These are phyloP conservation scores for Auriscalpium microsporum DNA, from an alignment of 768 basidiomycete genomes.

Conservation along the genomic window DNA sequence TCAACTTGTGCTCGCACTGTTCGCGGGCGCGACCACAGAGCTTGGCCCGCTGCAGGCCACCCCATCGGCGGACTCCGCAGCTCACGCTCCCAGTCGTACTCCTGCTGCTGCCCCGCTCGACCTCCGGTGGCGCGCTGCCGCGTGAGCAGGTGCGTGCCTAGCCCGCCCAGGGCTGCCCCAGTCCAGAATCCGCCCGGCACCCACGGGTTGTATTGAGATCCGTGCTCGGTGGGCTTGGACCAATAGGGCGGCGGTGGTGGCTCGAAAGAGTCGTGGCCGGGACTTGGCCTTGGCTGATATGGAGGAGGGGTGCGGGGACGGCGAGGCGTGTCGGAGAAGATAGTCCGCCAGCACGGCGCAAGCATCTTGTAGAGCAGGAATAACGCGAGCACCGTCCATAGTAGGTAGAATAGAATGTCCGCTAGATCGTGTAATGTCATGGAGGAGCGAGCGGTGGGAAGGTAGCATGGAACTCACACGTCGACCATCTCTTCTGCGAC, in stretches of 20 bases:
- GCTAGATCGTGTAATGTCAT: background rate
- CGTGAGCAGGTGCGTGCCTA: conserved; percentile 51
- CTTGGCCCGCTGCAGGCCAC: conserved; percentile 3
- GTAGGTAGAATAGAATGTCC: conserved; percentile 31
- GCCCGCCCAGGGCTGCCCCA: conserved; percentile 65
- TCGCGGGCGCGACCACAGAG: conserved; percentile 13
- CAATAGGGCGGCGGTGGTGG: conserved; percentile 51
- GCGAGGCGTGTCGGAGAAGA: conserved; percentile 19
- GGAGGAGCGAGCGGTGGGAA: background rate
- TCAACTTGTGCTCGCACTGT: conserved; percentile 31
- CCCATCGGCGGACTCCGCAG: background rate
- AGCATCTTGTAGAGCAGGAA: conserved; percentile 53
- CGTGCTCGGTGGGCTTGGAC: conserved; percentile 15
- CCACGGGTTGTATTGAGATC: conserved; percentile 9
- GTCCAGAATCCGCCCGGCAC: conserved; percentile 53
- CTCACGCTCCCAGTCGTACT: conserved; percentile 56
- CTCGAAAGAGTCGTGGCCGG: conserved; percentile 44
- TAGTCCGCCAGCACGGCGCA: conserved; percentile 39
- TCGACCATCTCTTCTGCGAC: conserved; percentile 1
- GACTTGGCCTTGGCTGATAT: background rate
- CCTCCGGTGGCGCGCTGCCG: conserved; percentile 18
- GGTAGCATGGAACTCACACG: conserved; percentile 11
- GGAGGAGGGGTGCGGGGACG: conserved; percentile 22
- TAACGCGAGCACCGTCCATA: conserved; percentile 47
- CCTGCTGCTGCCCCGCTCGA: conserved; percentile 19